These are phyloP conservation scores for Sutorius australiensis DNA, from an alignment of 768 basidiomycete genomes.

Conservation along the genomic window DNA sequence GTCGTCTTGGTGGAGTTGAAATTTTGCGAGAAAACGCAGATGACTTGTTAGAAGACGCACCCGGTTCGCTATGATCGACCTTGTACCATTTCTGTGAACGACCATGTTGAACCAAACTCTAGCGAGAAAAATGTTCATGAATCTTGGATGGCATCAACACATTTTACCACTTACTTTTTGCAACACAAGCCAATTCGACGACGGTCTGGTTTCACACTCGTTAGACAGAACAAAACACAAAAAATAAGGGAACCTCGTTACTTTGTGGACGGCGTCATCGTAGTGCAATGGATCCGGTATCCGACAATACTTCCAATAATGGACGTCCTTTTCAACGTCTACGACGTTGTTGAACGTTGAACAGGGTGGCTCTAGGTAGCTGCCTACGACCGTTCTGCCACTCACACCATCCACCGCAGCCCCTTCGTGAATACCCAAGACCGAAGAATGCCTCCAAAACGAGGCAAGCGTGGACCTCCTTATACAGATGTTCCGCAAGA, in stretches of 20 bases:
- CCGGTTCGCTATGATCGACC: conserved; percentile 6
- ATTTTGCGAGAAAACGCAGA: conserved; percentile 1
- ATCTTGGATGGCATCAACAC: not conserved
- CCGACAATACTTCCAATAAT: conserved; percentile 10
- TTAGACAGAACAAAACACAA: conserved; percentile 2
- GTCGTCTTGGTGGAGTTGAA: conserved; percentile 2
- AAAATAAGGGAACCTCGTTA: conserved; percentile 7
- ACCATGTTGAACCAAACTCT: conserved; percentile 11
- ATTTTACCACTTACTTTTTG: conserved; percentile 40
- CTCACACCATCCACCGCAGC: not conserved
- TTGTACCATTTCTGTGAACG: conserved; percentile 19
- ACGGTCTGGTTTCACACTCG: conserved; percentile 28
- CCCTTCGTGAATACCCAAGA: not conserved
- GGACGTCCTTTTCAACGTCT: not conserved
- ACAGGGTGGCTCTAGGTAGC: too few relatives aligned
- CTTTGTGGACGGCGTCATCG: conserved; percentile 12
- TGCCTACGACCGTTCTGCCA: not conserved
- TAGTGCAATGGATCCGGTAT: conserved; percentile 12
- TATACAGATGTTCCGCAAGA: conserved; percentile 21
- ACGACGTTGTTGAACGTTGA: not conserved
- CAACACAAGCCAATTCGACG: conserved; percentile 56
- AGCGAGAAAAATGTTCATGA: not conserved
- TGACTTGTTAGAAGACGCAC: not conserved
- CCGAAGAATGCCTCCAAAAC: conserved; percentile 17
- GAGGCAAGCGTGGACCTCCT: conserved; percentile 25